Percentiles rank a stretch among this genome's conserved stretches.
phyloP scores from a whole-genome alignment of 2,329 filamentous ascomycete genomes.

The Scorias spongiosa region DNA sequence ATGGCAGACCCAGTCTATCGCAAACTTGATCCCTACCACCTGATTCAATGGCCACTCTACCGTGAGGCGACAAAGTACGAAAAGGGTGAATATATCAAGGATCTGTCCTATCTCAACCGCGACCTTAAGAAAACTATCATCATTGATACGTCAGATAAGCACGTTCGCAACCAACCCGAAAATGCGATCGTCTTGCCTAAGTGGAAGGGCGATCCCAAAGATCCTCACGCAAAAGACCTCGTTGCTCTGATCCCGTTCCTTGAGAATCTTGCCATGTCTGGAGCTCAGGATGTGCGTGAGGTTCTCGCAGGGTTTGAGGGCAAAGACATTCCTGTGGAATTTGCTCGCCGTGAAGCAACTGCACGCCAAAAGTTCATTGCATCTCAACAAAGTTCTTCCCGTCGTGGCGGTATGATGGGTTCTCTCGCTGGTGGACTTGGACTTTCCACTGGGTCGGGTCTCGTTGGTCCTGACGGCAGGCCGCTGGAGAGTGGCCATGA shows the following conservation, averaged over 20 bases:
- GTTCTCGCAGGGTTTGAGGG: constrained; percentile 42
- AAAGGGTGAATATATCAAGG: constrained; percentile 94
- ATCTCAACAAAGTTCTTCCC: constrained; percentile 49
- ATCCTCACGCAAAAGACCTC: constrained; percentile 52
- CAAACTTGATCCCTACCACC: constrained; percentile 88
- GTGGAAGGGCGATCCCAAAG: constrained; percentile 71
- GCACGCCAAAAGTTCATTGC: constrained; percentile 70
- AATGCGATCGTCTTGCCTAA: constrained; percentile 86
- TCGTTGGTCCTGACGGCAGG: constrained; percentile 29
- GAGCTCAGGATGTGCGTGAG: constrained; percentile 73
- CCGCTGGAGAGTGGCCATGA: constrained; percentile 47
- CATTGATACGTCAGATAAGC: constrained; percentile 69
- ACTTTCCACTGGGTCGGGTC: constrained; percentile 42
- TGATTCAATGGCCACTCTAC: constrained; percentile 90
- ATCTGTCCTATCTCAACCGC: constrained; percentile 94
- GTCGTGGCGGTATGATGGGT: constrained; percentile 46
- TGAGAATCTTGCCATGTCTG: constrained; percentile 92
- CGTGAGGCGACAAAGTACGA: constrained; percentile 95
- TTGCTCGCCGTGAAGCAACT: constrained; percentile 72
- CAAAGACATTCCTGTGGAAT: constrained; percentile 78
- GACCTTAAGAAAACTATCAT: constrained; percentile 91
- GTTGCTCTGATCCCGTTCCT: constrained; percentile 89
- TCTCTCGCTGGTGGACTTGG: constrained; percentile 47
- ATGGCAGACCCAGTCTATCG: constrained; percentile 77
- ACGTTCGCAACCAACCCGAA: constrained; percentile 83